These are phyloP conservation scores for Phoma sp. DNA, from an alignment of 2,329 filamentous ascomycete genomes.

Conservation along the genomic window DNA sequence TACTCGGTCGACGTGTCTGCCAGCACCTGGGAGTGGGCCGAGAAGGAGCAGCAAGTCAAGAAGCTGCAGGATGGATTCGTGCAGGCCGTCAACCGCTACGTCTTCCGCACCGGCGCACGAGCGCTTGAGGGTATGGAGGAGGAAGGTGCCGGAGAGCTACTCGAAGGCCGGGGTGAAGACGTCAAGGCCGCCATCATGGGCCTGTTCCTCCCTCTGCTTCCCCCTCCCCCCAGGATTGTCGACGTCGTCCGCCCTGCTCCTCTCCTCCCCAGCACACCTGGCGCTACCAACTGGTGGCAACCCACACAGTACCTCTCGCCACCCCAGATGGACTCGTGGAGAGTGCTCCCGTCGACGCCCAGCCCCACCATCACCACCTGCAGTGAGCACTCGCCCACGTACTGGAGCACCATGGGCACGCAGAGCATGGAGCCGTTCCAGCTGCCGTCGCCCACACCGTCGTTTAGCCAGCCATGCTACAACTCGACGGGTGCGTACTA, in stretches of 20 bases:
- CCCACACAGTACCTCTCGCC: conserved; percentile 69
- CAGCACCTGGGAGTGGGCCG: conserved; percentile 91
- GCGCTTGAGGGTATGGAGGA: conserved; percentile 96
- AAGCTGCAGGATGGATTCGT: conserved; percentile 97
- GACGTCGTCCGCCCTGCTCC: conserved; percentile 87
- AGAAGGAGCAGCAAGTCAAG: conserved; percentile 95
- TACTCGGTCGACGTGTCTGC: conserved; percentile 90
- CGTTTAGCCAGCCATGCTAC: conserved; percentile 76
- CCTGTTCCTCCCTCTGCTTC: conserved; percentile 83
- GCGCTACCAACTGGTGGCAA: conserved; percentile 79
- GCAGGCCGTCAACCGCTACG: conserved; percentile 95
- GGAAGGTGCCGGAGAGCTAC: conserved; percentile 90
- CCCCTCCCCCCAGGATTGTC: conserved; percentile 86
- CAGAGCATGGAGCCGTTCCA: conserved; percentile 70
- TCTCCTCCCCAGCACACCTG: conserved; percentile 81
- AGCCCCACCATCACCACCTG: conserved; percentile 72
- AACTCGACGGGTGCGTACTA: conserved; percentile 63
- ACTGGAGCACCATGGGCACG: conserved; percentile 75
- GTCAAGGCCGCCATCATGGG: conserved; percentile 86
- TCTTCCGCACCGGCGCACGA: conserved; percentile 86
- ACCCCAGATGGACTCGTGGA: conserved; percentile 84
- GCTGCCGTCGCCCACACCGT: conserved; percentile 78
- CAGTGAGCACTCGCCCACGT: conserved; percentile 71
- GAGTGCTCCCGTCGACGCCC: conserved; percentile 86
- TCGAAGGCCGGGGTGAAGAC: conserved; percentile 89